Evolutionary conservation across 352 stramenopile genomes (phyloP).

Genomic region (Phytophthora tubulina): DNA sequence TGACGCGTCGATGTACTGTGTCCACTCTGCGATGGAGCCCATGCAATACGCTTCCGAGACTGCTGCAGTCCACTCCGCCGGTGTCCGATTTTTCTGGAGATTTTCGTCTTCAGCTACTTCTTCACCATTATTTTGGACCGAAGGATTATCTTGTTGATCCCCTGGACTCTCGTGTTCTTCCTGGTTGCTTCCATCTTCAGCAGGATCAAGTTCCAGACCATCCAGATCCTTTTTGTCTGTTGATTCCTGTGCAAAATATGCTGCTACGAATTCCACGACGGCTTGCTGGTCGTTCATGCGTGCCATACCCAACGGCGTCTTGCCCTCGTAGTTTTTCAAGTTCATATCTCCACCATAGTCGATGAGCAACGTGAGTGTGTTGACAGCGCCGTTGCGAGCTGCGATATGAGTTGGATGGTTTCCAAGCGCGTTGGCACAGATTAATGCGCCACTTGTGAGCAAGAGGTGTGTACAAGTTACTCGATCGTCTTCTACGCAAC

Average conservation of each 20-base stretch:
- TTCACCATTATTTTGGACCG: conserved; percentile 5
- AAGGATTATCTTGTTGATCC: background rate
- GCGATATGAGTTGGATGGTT: conserved; percentile 84
- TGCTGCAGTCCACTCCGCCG: conserved; percentile 56
- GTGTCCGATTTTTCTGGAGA: conserved; percentile 29
- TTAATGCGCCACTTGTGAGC: conserved; percentile 61
- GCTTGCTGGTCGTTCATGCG: conserved; percentile 69
- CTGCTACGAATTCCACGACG: conserved; percentile 68
- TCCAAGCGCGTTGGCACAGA: conserved; percentile 66
- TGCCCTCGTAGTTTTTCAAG: conserved; percentile 84
- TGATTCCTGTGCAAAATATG: conserved; percentile 69
- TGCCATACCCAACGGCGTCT: conserved; percentile 79
- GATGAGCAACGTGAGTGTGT: conserved; percentile 74
- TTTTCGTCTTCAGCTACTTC: conserved; percentile 26
- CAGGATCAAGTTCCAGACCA: conserved; percentile 15
- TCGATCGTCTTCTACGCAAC: conserved; percentile 58
- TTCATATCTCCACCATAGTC: conserved; percentile 89
- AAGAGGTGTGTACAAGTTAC: conserved; percentile 68
- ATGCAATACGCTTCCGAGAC: conserved; percentile 58
- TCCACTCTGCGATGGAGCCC: conserved; percentile 76
- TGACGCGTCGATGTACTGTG: conserved; percentile 71
- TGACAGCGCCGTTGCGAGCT: conserved; percentile 64
- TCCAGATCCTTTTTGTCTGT: conserved; percentile 16
- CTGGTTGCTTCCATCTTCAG: conserved; percentile 16
- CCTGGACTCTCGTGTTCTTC: conserved; percentile 18